Conservation (phyloP, 441 rosid genomes). For the Croton setiger region DNA sequence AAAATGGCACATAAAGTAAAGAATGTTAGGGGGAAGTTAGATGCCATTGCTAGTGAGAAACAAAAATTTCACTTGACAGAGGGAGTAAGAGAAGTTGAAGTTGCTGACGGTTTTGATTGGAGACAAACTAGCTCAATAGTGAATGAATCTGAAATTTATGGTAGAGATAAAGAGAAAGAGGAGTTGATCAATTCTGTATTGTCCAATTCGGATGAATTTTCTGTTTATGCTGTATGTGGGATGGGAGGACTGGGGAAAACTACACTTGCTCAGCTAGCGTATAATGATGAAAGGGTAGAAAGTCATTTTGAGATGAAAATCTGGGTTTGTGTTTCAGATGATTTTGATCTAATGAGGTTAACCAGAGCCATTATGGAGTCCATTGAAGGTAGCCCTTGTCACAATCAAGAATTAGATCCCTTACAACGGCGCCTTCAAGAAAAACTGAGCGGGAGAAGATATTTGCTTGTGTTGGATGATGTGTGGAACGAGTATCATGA, state of each 20-base stretch:
- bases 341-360: constrained; percentile 9
- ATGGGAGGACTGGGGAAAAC: constrained; percentile 17
- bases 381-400: neutral
- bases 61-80: neutral
- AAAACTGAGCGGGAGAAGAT: constrained; percentile 2
- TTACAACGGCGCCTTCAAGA: constrained; percentile 11
- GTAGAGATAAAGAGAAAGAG: constrained; percentile 9
- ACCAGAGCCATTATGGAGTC: constrained; percentile 9
- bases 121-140: neutral
- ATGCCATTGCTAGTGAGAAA: neutral
- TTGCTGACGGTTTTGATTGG: neutral
- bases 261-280: constrained; percentile 8
- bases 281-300: neutral
- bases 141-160: constrained; percentile 1
- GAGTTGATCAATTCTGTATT: neutral
- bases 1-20: constrained; percentile 9
- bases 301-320: constrained; percentile 5
- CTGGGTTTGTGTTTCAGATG: constrained; percentile 10
- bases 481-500: constrained; percentile 21
- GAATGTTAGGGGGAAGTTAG: neutral
- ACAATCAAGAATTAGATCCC: constrained; percentile 9
- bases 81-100: neutral
- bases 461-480: constrained; percentile 28
- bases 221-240: constrained; percentile 10
- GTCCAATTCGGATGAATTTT: neutral